These are phyloP conservation scores for Kentomonas sorsogonicus DNA, from an alignment of 208 protist species.

Conservation along the genomic window DNA sequence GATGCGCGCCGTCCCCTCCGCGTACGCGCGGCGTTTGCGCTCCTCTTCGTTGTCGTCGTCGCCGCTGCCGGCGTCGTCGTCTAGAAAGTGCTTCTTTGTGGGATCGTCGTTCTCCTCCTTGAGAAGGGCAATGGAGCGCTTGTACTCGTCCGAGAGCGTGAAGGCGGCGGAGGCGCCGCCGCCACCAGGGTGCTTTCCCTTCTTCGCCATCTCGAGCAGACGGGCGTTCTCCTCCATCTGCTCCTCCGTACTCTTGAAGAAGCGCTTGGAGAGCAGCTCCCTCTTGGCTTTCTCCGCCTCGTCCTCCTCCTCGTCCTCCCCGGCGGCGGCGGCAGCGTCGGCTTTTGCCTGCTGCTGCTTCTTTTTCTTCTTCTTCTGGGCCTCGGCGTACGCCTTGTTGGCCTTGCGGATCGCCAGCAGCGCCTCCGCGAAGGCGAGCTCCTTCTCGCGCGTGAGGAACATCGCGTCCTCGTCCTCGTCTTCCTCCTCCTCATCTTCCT, in stretches of 20 bases:
- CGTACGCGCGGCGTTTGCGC: conserved; percentile 42
- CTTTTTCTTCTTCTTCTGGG: conserved; percentile 1
- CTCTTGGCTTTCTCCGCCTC: conserved; percentile 18
- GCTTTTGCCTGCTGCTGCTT: conserved; percentile 9
- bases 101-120: conserved; percentile 14
- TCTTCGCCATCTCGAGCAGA: conserved; percentile 36
- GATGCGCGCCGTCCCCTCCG: no score
- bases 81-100: conserved; percentile 15
- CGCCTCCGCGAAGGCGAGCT: conserved; percentile 76
- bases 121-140: conserved; percentile 35
- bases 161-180: conserved; percentile 22
- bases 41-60: conserved; percentile 21
- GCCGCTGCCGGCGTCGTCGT: conserved; percentile 23
- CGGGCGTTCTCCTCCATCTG: conserved; percentile 61
- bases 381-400: conserved; percentile 16
- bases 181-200: conserved; percentile 13
- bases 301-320: conserved; percentile 10
- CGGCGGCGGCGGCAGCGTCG: background rate
- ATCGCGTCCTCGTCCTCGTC: conserved; percentile 82
- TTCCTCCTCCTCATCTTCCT: conserved; percentile 53
- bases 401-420: conserved; percentile 72
- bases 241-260: conserved; percentile 69
- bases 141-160: conserved; percentile 81
- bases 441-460: conserved; percentile 71
- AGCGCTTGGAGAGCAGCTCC: conserved; percentile 31